Evolutionary conservation across 2,329 filamentous ascomycete genomes (phyloP).

Genomic region (Trichophyton simii): DNA sequence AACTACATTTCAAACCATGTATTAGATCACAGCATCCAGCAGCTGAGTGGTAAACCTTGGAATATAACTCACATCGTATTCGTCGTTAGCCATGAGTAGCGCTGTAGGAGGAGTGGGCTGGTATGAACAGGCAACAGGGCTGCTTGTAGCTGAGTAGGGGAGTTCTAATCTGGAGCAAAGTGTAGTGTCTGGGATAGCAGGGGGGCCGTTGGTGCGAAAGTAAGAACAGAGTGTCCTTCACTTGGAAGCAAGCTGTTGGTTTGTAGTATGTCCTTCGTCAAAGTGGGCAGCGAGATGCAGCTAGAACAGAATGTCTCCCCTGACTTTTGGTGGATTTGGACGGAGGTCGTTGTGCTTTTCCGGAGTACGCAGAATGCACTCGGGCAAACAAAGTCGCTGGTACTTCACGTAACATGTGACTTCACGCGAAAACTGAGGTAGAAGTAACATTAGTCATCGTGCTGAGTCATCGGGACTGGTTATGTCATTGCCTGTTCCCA

Average conservation of each 20-base stretch:
- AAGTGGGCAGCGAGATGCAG: neutral
- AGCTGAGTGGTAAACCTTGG: conserved; percentile 17
- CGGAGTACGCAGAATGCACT: neutral
- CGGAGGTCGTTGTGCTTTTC: neutral
- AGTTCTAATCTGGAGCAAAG: neutral
- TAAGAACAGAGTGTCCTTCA: neutral
- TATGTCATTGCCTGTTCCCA: neutral
- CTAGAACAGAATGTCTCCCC: neutral
- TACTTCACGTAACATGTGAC: neutral
- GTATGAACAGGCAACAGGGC: neutral
- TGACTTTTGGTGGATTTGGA: conserved; percentile 1
- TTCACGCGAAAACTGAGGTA: neutral
- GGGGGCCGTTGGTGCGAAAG: neutral
- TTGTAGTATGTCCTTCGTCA: neutral
- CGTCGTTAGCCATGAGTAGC: conserved; percentile 86
- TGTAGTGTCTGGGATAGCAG: neutral
- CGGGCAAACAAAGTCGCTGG: neutral
- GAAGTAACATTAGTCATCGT: neutral
- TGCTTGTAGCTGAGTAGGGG: neutral
- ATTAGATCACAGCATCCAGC: conserved; percentile 10
- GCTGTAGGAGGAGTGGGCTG: conserved; percentile 7
- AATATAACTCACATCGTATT: conserved; percentile 78
- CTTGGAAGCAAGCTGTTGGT: neutral
- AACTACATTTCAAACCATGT: conserved; percentile 50
- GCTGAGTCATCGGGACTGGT: neutral